A percentile compares a stretch with the other conserved stretches of the same genome.
Conservation (phyloP, 148 eudicot genomes). For the Rhododendron molle region DNA sequence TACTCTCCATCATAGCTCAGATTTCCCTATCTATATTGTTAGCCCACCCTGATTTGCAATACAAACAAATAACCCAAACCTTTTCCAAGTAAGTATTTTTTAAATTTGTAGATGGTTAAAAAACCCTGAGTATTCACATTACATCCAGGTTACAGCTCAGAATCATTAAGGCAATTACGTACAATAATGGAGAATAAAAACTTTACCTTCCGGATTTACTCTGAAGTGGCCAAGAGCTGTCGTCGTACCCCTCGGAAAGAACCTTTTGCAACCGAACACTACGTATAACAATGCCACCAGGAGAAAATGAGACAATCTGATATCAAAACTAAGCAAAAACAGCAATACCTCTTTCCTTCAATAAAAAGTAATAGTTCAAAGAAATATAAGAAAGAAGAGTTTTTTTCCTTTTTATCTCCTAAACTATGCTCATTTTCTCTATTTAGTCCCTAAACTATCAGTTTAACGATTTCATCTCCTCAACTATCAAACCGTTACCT, state of each 20-base stretch:
- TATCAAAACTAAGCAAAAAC: not conserved
- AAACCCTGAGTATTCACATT: not conserved
- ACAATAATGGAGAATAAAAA: not conserved
- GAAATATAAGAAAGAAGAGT: not conserved
- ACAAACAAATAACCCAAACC: not conserved
- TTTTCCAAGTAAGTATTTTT: not conserved
- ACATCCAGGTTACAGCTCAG: not conserved
- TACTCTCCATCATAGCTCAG: not conserved
- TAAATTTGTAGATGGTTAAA: not conserved
- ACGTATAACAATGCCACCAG: not conserved
- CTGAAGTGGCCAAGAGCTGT: slow-evolving; percentile 76
- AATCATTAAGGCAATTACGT: not conserved
- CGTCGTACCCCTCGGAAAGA: slow-evolving; percentile 70
- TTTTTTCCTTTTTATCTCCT: no score
- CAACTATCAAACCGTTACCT: no score
- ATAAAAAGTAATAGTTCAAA: not conserved
- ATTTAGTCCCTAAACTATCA: no score
- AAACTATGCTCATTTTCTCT: no score
- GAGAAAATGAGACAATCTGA: not conserved
- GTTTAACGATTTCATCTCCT: no score
- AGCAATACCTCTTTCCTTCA: not conserved
- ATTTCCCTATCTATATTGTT: not conserved
- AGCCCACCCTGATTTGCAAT: not conserved
- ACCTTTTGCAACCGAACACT: slow-evolving; percentile 77
- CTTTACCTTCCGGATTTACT: slow-evolving; percentile 74